These are phyloP conservation scores for Myxozyma geophila DNA, from an alignment of 805 yeast genomes.

Conservation along the genomic window DNA sequence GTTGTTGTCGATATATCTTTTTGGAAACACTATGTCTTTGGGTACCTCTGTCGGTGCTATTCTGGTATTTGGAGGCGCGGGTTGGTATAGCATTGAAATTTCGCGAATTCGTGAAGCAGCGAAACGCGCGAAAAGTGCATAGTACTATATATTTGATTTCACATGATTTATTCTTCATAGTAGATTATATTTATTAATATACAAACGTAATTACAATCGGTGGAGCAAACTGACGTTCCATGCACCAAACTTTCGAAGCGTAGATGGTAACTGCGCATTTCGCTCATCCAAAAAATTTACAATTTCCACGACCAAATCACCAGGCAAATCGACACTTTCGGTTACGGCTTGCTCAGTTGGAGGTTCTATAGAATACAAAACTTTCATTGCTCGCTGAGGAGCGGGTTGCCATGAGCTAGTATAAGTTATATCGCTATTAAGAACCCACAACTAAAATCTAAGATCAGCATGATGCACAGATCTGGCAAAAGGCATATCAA, in stretches of 20 bases:
- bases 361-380: constrained; percentile 48
- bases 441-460: constrained; percentile 52
- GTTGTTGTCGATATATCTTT: constrained; percentile 58
- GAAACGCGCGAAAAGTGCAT: constrained; percentile 18
- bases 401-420: constrained; percentile 37
- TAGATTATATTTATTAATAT: background rate
- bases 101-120: constrained; percentile 25
- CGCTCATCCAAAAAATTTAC: constrained; percentile 40
- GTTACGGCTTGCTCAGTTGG: constrained; percentile 29
- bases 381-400: constrained; percentile 49
- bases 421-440: constrained; percentile 51
- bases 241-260: constrained; percentile 35
- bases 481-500: background rate
- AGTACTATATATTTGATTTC: background rate
- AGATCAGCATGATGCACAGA: background rate
- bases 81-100: constrained; percentile 48
- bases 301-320: constrained; percentile 44
- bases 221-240: constrained; percentile 45
- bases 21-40: constrained; percentile 52
- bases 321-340: constrained; percentile 48
- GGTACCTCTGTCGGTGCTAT: constrained; percentile 54
- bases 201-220: constrained; percentile 19
- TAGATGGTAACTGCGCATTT: constrained; percentile 48
- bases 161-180: background rate
- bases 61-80: constrained; percentile 61